phyloP scores from a whole-genome alignment of 2,329 filamentous ascomycete genomes.

The Ceratocystis smalleyi region DNA sequence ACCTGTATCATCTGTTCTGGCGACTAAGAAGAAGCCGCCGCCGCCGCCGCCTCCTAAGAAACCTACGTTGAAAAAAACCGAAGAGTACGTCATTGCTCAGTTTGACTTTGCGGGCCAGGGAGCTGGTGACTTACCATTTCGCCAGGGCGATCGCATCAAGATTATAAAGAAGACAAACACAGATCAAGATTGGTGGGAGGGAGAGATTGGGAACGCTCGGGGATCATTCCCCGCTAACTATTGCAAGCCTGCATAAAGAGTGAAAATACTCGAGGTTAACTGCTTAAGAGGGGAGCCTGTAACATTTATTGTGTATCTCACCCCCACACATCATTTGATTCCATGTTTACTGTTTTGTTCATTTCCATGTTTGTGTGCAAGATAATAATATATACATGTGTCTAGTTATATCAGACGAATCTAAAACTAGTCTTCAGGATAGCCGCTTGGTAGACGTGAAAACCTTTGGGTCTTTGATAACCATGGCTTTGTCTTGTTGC shows the following conservation, averaged over 20 bases:
- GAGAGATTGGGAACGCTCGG: slow-evolving; percentile 50
- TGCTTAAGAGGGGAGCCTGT: neutral
- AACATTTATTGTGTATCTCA: neutral
- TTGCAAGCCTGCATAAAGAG: slow-evolving; percentile 33
- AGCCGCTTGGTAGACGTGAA: neutral
- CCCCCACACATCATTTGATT: neutral
- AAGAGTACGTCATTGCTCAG: slow-evolving; percentile 52
- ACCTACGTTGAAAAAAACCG: slow-evolving; percentile 42
- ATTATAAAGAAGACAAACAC: slow-evolving; percentile 66
- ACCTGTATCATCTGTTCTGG: slow-evolving; percentile 1
- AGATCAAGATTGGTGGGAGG: slow-evolving; percentile 79
- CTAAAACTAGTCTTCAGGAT: neutral
- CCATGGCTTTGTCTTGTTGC: too few species aligned
- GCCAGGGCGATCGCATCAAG: slow-evolving; percentile 60
- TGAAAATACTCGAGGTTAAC: neutral
- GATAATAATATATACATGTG: neutral
- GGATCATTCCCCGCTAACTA: slow-evolving; percentile 79
- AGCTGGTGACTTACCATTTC: slow-evolving; percentile 55
- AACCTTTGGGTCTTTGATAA: neutral
- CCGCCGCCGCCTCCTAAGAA: slow-evolving; percentile 44
- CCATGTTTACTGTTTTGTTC: neutral
- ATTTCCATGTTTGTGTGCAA: neutral
- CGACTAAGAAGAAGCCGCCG: slow-evolving; percentile 13
- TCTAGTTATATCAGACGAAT: neutral
- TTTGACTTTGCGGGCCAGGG: slow-evolving; percentile 61